Evolutionary conservation across 1,139 yeast genomes (phyloP).

Genomic region (Scheffersomyces parashehatae): DNA sequence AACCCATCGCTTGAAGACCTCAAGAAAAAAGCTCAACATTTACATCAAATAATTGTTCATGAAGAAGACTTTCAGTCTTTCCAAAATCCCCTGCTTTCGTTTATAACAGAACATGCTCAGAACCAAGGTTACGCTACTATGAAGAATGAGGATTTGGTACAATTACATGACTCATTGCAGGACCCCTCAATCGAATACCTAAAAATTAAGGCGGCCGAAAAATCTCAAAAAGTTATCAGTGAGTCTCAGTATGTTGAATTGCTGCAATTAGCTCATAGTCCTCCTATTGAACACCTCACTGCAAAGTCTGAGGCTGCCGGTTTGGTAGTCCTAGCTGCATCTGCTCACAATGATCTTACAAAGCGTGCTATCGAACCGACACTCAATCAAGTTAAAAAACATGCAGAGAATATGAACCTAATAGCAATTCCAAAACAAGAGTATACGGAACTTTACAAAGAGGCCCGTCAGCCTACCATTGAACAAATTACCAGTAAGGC

Average conservation of each 20-base stretch:
- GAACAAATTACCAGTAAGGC: conserved; percentile 16
- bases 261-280: conserved; percentile 13
- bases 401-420: conserved; percentile 37
- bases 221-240: conserved; percentile 1
- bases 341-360: conserved; percentile 16
- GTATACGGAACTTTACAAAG: conserved; percentile 35
- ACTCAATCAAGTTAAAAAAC: conserved; percentile 33
- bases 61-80: conserved; percentile 1
- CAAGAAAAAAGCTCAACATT: not conserved
- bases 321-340: conserved; percentile 4
- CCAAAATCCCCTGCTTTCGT: too few relatives aligned
- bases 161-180: conserved; percentile 9
- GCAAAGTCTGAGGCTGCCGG: conserved; percentile 14
- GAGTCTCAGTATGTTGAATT: conserved; percentile 4
- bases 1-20: conserved; percentile 5
- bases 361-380: conserved; percentile 33
- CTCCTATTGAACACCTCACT: conserved; percentile 19
- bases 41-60: conserved; percentile 1
- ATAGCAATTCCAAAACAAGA: conserved; percentile 35
- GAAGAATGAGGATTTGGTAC: conserved; percentile 11
- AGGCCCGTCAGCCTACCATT: conserved; percentile 31
- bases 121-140: conserved; percentile 13
- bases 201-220: not conserved
- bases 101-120: conserved; percentile 9
- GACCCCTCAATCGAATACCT: conserved; percentile 4